phyloP scores from a whole-genome alignment of 2,329 filamentous ascomycete genomes.

The Plectosphaerella plurivora region DNA sequence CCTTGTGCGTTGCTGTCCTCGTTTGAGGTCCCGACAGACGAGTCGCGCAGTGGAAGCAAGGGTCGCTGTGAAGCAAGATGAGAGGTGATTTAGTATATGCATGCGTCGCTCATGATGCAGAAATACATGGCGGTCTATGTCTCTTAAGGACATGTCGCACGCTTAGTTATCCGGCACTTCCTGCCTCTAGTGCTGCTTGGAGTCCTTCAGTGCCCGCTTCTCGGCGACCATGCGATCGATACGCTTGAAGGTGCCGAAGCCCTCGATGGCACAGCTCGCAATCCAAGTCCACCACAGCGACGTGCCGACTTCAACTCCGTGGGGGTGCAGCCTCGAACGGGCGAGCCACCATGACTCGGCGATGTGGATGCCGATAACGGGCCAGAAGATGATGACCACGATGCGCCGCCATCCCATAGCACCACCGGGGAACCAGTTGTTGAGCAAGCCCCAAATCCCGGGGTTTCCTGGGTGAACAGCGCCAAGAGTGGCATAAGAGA shows the following conservation, averaged over 20 bases:
- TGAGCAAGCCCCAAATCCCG: slow-evolving; percentile 42
- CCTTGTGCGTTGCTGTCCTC: no score
- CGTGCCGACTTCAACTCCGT: slow-evolving; percentile 40
- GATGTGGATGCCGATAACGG: slow-evolving; percentile 61
- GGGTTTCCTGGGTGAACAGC: slow-evolving; percentile 48
- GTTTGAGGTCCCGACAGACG: no score
- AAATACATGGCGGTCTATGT: no score
- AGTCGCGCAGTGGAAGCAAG: no score
- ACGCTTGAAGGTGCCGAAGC: slow-evolving; percentile 41
- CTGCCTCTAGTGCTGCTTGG: slow-evolving; percentile 14
- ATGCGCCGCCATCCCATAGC: slow-evolving; percentile 53
- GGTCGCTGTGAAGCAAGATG: no score
- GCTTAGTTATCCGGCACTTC: no score
- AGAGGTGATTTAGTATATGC: no score
- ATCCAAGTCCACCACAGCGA: slow-evolving; percentile 54
- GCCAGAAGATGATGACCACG: slow-evolving; percentile 52
- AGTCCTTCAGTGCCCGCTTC: slow-evolving; percentile 35
- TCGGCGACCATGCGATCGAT: slow-evolving; percentile 44
- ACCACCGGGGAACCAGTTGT: slow-evolving; percentile 52
- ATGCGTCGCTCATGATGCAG: no score
- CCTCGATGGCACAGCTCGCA: slow-evolving; percentile 48
- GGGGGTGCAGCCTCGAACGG: slow-evolving; percentile 37
- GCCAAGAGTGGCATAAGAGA: slow-evolving; percentile 40
- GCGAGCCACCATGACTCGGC: slow-evolving; percentile 56
- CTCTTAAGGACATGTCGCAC: no score